These are phyloP conservation scores for Tylopilus subfusipes DNA, from an alignment of 768 basidiomycete genomes.

Conservation along the genomic window DNA sequence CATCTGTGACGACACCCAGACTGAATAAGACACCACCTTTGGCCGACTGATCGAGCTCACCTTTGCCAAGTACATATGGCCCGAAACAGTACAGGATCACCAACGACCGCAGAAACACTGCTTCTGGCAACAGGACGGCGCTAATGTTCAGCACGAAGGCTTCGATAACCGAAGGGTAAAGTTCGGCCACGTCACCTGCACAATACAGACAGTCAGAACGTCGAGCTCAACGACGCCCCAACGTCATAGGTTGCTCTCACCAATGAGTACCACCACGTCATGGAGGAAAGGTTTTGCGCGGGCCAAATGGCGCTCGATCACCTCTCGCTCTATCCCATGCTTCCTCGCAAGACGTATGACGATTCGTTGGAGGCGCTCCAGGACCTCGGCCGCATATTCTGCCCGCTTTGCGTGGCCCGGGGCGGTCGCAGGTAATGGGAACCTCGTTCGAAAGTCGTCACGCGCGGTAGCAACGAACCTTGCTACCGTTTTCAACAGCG, in stretches of 20 bases:
- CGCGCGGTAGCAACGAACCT: background rate
- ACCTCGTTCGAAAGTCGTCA: constrained; percentile 3
- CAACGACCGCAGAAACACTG: constrained; percentile 9
- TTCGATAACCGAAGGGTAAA: constrained; percentile 12
- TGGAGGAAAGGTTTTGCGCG: background rate
- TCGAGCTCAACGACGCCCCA: background rate
- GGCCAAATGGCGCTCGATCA: constrained; percentile 4
- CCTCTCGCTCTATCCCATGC: background rate
- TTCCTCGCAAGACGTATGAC: background rate
- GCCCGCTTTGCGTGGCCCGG: constrained; percentile 10
- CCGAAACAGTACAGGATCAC: constrained; percentile 14
- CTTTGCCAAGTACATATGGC: constrained; percentile 13
- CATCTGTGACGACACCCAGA: constrained; percentile 3
- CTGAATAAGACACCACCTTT: background rate
- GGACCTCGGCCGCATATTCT: background rate
- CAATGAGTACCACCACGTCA: constrained; percentile 6
- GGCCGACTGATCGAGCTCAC: background rate
- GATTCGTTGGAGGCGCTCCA: background rate
- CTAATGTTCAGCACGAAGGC: constrained; percentile 10
- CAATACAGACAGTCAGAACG: background rate
- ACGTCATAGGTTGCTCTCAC: background rate
- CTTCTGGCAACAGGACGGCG: constrained; percentile 6
- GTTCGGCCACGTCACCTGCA: constrained; percentile 16
- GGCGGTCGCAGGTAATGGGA: constrained; percentile 6
- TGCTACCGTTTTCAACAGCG: background rate